Conservation (phyloP, 306 rosid species). For the Dalbergia cochinchinensis region DNA sequence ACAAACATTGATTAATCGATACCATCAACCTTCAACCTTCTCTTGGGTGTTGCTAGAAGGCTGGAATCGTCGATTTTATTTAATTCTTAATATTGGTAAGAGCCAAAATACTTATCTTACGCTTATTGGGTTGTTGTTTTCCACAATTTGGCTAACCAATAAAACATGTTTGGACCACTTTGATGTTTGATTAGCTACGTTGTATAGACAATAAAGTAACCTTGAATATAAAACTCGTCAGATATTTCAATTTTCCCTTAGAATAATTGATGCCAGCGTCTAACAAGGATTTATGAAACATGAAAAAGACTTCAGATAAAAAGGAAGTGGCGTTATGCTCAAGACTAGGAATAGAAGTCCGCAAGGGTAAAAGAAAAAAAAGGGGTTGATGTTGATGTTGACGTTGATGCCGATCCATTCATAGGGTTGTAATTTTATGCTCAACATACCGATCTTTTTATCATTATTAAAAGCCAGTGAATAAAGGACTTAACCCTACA, state of each 20-base stretch:
- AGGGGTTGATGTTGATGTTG: constrained; percentile 34
- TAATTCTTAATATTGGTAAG: constrained; percentile 32
- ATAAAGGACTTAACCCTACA: not conserved
- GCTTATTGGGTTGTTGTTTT: not conserved
- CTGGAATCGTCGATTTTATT: constrained; percentile 3
- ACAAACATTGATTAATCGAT: not conserved
- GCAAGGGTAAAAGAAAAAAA: not conserved
- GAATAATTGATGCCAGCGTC: constrained; percentile 34
- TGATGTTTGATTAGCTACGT: constrained; percentile 32
- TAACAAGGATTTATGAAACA: constrained; percentile 28
- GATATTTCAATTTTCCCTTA: constrained; percentile 28
- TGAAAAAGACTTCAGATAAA: constrained; percentile 15
- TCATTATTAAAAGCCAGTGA: constrained; percentile 20
- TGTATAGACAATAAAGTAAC: constrained; percentile 30
- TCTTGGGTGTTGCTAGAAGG: constrained; percentile 2
- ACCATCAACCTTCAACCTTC: constrained; percentile 1
- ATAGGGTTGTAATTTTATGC: constrained; percentile 14
- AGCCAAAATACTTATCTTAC: constrained; percentile 36
- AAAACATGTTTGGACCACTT: constrained; percentile 41
- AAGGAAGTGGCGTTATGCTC: constrained; percentile 22
- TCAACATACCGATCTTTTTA: not conserved
- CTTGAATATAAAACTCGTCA: constrained; percentile 6
- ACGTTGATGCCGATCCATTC: constrained; percentile 13
- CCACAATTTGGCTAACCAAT: constrained; percentile 12
- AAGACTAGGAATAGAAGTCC: constrained; percentile 20